Percentiles rank a stretch among this genome's conserved stretches.
Evolutionary conservation across 179 eudicot genomes (phyloP).

Genomic region (Spinacia oleracea): DNA sequence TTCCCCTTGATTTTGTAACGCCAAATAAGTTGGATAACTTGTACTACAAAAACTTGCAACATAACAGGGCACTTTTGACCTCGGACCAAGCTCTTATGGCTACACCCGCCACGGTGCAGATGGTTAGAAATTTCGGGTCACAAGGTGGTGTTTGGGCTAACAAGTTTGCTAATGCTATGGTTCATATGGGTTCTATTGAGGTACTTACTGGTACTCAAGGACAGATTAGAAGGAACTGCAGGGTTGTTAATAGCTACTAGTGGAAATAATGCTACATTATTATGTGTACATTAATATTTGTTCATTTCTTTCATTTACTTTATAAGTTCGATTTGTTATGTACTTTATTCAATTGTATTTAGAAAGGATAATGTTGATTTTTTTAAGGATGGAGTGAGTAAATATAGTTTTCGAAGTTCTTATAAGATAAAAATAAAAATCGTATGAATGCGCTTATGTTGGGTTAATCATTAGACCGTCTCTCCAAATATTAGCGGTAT

Average conservation of each 20-base stretch:
- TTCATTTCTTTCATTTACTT: not conserved
- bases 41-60: slow-evolving; percentile 6
- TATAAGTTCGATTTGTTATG: not conserved
- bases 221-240: slow-evolving; percentile 18
- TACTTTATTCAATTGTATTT: not conserved
- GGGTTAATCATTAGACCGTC: no score
- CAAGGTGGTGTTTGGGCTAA: slow-evolving; percentile 5
- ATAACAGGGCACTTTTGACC: not conserved
- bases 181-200: slow-evolving; percentile 18
- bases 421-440: no score
- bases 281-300: not conserved
- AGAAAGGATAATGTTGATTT: not conserved
- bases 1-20: slow-evolving; percentile 12
- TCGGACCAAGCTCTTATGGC: slow-evolving; percentile 17
- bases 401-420: not conserved
- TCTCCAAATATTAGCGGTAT: no score
- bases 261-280: not conserved
- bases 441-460: no score
- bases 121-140: not conserved
- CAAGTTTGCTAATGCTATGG: slow-evolving; percentile 19
- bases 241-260: slow-evolving; percentile 6
- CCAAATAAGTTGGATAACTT: slow-evolving; percentile 16
- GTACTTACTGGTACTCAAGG: slow-evolving; percentile 17
- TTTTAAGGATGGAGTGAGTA: not conserved
- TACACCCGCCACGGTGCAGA: not conserved